Base-by-base conservation (phyloP, 306 rosid genomes). In the Cyclanthera cordifolia region DNA sequence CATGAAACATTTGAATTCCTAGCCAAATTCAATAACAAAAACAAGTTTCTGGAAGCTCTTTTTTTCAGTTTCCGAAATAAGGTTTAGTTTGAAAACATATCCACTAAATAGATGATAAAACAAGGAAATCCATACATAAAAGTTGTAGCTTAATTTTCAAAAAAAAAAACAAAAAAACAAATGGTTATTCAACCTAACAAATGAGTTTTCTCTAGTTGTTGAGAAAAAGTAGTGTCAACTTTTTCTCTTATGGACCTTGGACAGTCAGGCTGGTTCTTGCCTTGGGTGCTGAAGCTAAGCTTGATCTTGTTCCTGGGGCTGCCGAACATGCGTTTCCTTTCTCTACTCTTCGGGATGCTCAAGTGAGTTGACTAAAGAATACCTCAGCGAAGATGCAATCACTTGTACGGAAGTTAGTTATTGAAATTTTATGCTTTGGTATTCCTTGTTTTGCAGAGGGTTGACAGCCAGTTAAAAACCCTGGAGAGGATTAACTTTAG, bases 231-330 rank as follows among this genome's bases (percentile, higher is more conserved):
- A 64, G 64, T 57, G 43, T 64, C 41, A 48, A 39, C 66, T 65
- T 73, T 45, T 69, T 81, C 77, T 77, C 23, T 14, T 60, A 30
- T 75, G 43, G 57, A 56, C 54, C 23, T 71, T 82, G 95, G 90
- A 80, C 95, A 90, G 91, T 87, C 91, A 90, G 96, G 98, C 83
- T 93, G 81, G 96, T 93, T 86, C 96, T 93, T 81, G 88, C 98
- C 72, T 79, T 89, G 84, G 96, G 98, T 67, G 93, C 98, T 89
- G 96, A 89, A 83, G 59, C 88, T 50, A 87, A 84, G 73, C 86
- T 93, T 50, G 93, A 93, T 82, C 23, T 89, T 82, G 91, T 89
- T 73, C 95, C 98, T 11, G 95, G 98, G 57, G 96, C 98, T 37
- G 37, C 81, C 16, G 94, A 87, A 66, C 86, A 70, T 59, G 96